A percentile compares a stretch with the other conserved stretches of the same genome.
Conservation (phyloP, 2,329 filamentous ascomycete genomes). For the Chlorencoelia australis region DNA sequence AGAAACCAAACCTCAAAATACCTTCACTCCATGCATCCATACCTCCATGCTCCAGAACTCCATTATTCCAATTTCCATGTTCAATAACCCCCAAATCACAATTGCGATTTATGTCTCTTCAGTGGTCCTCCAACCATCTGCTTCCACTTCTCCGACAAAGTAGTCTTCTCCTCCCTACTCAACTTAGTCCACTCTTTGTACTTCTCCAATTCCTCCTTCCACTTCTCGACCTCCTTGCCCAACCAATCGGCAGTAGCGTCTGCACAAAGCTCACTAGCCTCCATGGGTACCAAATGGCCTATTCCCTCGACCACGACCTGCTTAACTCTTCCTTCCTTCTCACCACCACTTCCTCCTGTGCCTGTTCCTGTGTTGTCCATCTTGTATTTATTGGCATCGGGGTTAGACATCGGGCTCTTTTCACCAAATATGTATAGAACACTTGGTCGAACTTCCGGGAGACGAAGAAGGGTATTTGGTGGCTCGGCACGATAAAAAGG, state of each 20-base stretch:
- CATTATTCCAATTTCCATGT: too few relatives aligned
- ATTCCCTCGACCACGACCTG: conserved; percentile 52
- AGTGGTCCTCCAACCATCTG: conserved; percentile 20
- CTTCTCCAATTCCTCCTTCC: conserved; percentile 44
- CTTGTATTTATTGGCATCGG: conserved; percentile 44
- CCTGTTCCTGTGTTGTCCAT: conserved; percentile 54
- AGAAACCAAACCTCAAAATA: too few relatives aligned
- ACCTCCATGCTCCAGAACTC: too few relatives aligned
- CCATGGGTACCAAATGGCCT: conserved; percentile 80
- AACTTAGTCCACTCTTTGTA: conserved; percentile 45
- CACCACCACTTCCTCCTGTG: conserved; percentile 57
- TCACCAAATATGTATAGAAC: conserved; percentile 62
- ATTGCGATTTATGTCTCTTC: background rate
- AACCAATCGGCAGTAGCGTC: conserved; percentile 48
- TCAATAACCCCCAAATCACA: conserved; percentile 1
- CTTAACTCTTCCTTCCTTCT: conserved; percentile 53
- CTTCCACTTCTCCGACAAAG: conserved; percentile 44
- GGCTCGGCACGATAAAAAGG: conserved; percentile 62
- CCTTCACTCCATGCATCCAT: background rate
- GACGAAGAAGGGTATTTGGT: conserved; percentile 40
- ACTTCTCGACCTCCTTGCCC: conserved; percentile 43
- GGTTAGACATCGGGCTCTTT: conserved; percentile 44
- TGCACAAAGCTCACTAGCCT: conserved; percentile 59
- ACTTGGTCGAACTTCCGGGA: conserved; percentile 52
- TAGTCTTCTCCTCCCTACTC: conserved; percentile 44